These are phyloP conservation scores for Pichia sp. DNA, from an alignment of 1,139 yeast species.

Conservation along the genomic window DNA sequence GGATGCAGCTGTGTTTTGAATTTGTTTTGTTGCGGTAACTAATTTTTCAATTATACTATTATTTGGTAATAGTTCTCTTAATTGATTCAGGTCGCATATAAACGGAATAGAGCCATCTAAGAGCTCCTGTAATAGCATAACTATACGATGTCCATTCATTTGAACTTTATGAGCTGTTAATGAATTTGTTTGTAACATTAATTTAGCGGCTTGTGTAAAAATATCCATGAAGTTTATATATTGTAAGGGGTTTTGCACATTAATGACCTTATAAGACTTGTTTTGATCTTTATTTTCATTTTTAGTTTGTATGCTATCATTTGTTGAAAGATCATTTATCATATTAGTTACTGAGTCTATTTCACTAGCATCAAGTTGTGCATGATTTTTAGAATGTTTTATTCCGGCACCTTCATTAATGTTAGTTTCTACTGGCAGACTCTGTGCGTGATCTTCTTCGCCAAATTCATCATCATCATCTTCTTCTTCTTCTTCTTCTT, in stretches of 20 bases:
- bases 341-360: not conserved
- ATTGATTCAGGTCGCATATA: conserved; percentile 62
- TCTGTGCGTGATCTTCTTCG: not conserved
- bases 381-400: not conserved
- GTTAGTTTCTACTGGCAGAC: not conserved
- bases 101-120: conserved; percentile 72
- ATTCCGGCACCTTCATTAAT: not conserved
- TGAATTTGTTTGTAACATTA: conserved; percentile 51
- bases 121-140: conserved; percentile 59
- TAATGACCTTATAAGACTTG: conserved; percentile 9
- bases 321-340: not conserved
- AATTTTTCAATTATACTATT: conserved; percentile 37
- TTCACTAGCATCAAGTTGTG: not conserved
- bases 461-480: not conserved
- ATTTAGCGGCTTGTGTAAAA: conserved; percentile 45
- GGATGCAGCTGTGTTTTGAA: conserved; percentile 27
- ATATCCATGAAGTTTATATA: conserved; percentile 51
- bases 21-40: conserved; percentile 33
- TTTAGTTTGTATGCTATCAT: not conserved
- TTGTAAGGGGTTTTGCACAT: conserved; percentile 38
- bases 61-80: conserved; percentile 62
- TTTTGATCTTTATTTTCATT: not conserved
- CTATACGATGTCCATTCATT: conserved; percentile 58
- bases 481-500: conserved; percentile 6
- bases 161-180: conserved; percentile 53